Evolutionary conservation across 208 protist species (phyloP).

Genomic region (Wallacemonas collosoma): DNA sequence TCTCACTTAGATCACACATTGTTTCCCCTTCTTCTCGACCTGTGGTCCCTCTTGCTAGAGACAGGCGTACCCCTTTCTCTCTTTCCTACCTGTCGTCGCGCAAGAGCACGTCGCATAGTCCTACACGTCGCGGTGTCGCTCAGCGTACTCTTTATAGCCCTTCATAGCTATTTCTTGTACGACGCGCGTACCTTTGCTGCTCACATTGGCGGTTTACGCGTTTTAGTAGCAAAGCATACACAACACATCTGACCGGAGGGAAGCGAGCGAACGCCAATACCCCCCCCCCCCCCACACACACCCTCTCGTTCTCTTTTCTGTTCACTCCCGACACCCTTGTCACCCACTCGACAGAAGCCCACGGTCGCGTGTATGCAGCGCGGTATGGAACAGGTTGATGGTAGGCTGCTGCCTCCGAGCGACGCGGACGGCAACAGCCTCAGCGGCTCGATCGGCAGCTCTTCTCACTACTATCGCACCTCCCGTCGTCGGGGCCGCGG

Average conservation of each 20-base stretch:
- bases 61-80: no score
- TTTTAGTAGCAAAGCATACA: no score
- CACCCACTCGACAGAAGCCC: not conserved
- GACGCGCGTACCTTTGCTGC: no score
- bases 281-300: not conserved
- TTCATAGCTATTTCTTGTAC: not conserved
- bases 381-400: not conserved
- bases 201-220: no score
- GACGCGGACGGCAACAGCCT: slow-evolving; percentile 25
- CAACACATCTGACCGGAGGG: no score
- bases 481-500: slow-evolving; percentile 30
- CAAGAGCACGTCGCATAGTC: no score
- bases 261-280: no score
- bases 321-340: not conserved
- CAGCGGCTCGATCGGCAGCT: slow-evolving; percentile 36
- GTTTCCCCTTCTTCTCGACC: no score
- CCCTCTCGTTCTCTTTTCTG: not conserved
- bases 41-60: no score
- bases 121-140: not conserved
- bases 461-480: slow-evolving; percentile 31
- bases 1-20: no score
- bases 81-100: no score
- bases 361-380: not conserved
- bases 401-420: not conserved
- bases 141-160: not conserved